Evolutionary conservation across 805 yeast species (phyloP), one percentile per base, ranked within the genome.

Genomic region (Monosporozyma siamensis): DNA sequence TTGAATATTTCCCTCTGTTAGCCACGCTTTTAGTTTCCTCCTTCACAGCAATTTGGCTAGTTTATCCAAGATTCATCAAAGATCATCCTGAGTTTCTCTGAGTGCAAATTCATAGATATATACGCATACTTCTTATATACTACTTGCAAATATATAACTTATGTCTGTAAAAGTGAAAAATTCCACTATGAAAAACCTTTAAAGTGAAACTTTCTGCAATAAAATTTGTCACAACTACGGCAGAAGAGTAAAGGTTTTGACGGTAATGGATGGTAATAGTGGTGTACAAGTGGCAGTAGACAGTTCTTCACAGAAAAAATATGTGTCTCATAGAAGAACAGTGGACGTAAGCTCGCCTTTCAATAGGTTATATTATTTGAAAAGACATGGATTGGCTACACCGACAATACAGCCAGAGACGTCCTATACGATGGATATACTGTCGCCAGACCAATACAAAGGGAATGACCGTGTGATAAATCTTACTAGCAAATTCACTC

Each of bases 401-500:
- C 62, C 59, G 7, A 45, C 48, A 10, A 50, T 60, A 17, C 56
- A 58, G 37, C 59, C 63, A 10, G 65, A 60, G 25, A 55, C 59
- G 1, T 53, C 59, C 7, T 61, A 49, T 41, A 51, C 59, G 1
- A 42, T 57, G 3, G 52, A 61, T 43, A 50, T 61, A 15, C 39
- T 61, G 44, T 63, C 65, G 6, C 63, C 65, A 10, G 48, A 52
- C 45, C 53, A 52, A 12, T 58, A 57, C 35, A 40, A 44, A 5
- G 26, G 34, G 2, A 47, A 44, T 24, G 47, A 44, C 15, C 44
- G 63, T 14, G 54, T 77, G 1, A 66, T 82, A 45, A 88, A 88
- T 55, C 59, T 80, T 8, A 78, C 80, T 39, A 74, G 85, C 22
- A 88, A 88, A 55, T 88, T 90, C 60, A 92, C 87, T 4, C 97